phyloP scores from a whole-genome alignment of 306 rosid species.

The Pachyrhizus erosus region DNA sequence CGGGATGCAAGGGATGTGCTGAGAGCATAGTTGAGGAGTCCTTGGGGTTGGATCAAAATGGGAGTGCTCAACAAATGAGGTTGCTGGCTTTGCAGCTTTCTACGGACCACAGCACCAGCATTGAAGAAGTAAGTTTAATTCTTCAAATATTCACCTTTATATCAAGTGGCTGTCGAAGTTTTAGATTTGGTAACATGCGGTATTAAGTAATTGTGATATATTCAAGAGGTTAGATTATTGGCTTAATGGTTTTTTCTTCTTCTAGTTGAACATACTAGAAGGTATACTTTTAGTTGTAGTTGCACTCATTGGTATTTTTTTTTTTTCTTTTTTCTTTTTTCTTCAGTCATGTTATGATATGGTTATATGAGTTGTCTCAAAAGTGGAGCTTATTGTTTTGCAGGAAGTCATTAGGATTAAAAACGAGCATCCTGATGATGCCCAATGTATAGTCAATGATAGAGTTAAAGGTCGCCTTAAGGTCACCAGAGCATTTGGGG shows the following conservation, averaged over 20 bases:
- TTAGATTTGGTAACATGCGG: not conserved
- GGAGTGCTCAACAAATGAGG: constrained; percentile 55
- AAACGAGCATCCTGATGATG: constrained; percentile 94
- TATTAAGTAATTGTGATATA: not conserved
- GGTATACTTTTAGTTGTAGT: constrained; percentile 12
- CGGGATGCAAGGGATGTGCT: constrained; percentile 42
- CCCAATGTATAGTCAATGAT: constrained; percentile 81
- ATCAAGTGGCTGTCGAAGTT: not conserved
- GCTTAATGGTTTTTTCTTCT: constrained; percentile 1
- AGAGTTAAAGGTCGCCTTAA: constrained; percentile 97
- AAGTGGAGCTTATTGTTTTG: constrained; percentile 33
- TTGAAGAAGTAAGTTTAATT: constrained; percentile 74
- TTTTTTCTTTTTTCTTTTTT: constrained; percentile 9
- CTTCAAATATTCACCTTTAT: not conserved
- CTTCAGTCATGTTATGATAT: constrained; percentile 34
- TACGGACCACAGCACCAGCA: constrained; percentile 93
- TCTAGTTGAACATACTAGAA: constrained; percentile 10
- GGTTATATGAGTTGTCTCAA: constrained; percentile 38
- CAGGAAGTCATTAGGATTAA: constrained; percentile 94
- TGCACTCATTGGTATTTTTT: not conserved
- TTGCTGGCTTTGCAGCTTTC: constrained; percentile 89
- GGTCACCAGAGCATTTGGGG: constrained; percentile 98
- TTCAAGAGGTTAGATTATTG: constrained; percentile 7
- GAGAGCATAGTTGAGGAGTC: constrained; percentile 76
- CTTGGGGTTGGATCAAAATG: constrained; percentile 53